phyloP scores from a whole-genome alignment of 352 stramenopile species.

The Globisporangium rhizosaccharum region DNA sequence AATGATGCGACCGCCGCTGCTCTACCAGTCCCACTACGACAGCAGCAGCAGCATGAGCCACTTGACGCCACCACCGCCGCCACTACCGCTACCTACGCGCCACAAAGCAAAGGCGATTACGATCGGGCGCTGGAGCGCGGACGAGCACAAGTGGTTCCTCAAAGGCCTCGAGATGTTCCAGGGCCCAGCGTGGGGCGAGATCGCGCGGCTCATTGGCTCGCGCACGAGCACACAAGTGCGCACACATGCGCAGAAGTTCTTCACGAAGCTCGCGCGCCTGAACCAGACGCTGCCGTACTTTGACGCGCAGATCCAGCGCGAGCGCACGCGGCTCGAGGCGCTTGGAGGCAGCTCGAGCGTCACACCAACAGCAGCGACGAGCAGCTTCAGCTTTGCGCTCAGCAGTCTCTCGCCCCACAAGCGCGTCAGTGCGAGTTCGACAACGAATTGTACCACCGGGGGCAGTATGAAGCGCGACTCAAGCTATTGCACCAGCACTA shows the following conservation, averaged over 20 bases:
- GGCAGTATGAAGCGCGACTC: background rate
- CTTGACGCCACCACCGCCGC: slow-evolving; percentile 9
- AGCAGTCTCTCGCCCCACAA: slow-evolving; percentile 47
- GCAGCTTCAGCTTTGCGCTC: slow-evolving; percentile 23
- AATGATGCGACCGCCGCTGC: no score
- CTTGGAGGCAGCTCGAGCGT: slow-evolving; percentile 27
- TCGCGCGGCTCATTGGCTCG: slow-evolving; percentile 75
- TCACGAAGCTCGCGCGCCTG: slow-evolving; percentile 75
- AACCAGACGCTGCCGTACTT: slow-evolving; percentile 75
- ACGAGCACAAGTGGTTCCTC: slow-evolving; percentile 75
- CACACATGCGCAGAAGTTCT: slow-evolving; percentile 88
- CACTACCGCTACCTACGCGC: background rate
- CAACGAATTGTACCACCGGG: background rate
- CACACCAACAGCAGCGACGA: slow-evolving; percentile 33
- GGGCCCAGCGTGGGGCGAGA: slow-evolving; percentile 76
- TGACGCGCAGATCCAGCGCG: slow-evolving; percentile 68
- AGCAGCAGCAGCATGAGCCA: background rate
- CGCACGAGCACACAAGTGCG: slow-evolving; percentile 86
- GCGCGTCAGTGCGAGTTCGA: slow-evolving; percentile 9
- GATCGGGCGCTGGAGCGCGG: slow-evolving; percentile 69
- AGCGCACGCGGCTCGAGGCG: slow-evolving; percentile 37
- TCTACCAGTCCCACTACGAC: background rate
- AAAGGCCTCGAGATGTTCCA: slow-evolving; percentile 80
- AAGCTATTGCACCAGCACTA: no score
- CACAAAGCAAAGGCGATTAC: slow-evolving; percentile 51